Evolutionary conservation across 164 flowering plant species (phyloP), one percentile per base, ranked within the genome.

Genomic region (Annona squamosa): DNA sequence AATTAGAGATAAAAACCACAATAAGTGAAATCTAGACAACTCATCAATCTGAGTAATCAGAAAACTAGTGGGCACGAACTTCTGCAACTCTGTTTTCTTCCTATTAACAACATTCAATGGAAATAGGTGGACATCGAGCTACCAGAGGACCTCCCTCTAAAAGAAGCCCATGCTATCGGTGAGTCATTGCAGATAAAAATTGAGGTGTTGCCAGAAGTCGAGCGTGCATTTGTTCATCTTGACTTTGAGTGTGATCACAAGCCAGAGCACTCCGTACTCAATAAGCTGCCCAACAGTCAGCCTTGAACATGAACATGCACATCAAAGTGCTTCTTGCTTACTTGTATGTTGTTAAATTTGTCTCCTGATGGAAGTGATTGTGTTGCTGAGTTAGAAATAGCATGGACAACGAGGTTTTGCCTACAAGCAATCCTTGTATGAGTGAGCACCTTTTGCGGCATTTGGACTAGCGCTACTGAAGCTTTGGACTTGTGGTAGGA

Each of bases 181-280:
- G 99, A 94, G 77, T 67, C 89, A 3, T 77, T 94, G 79, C 97
- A 94, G 76, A 85, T 85, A 48, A 94, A 89, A 83, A 77, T 94
- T 1, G 99, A 94, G 77, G 85, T 85, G 74, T 94, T 94, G 61
- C 87, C 91, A 18, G 95, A 92, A 85, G 98, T 94, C 2, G 98
- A 94, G 78, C 82, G 97, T 9, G 97, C 98, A 44, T 94, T 92
- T 72, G 98, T 94, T 81, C 98, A 94, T 85, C 92, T 94, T 16
- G 98, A 94, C 79, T 91, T 75, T 72, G 99, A 94, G 82, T 91
- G 97, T 63, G 91, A 86, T 71, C 99, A 95, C 77, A 95, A 90
- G 79, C 99, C 98, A 4, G 99, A 95, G 83, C 98, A 95, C 78
- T 74, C 88, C 72, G 72, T 88, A 69, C 88, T 85, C 70, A 74